Base-by-base conservation (phyloP, 1,284 basidiomycete genomes). In the Rhodotorula sp. region DNA sequence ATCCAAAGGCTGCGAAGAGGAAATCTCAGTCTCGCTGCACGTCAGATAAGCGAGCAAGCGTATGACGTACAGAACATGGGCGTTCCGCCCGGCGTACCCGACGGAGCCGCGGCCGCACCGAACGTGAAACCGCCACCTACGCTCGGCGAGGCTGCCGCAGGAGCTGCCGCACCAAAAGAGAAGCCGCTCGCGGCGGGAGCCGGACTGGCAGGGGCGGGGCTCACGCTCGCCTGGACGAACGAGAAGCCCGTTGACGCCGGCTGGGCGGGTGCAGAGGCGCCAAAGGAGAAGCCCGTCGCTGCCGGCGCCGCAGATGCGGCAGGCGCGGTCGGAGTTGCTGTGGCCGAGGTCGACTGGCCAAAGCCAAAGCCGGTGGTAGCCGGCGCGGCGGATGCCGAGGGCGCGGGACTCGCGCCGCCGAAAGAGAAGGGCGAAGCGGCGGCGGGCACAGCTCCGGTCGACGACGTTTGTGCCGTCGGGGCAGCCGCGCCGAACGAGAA, bases 201-300 rank as follows among this genome's bases (percentile, higher is more conserved):
- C 16, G 63, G 16, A 7, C 42, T 12, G 19, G 62, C 21, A 12
- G n/a, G 21, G 17, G 60, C 45, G 34, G 25, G 23, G 10, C 27
- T 19, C 14, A 27, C 7, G 12, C 27, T 7, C 8, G 19, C 9
- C 34, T 25, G 25, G 17, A 50, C 61, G 52, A 62, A 62, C 13
- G 61, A 62, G 41, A 62, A 62, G n/a, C 50, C 49, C 10, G 53
- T 21, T 2, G 61, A 21, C 17, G 53, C 46, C 25, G 62, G 54
- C n/a, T 44, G 34, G 12, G 62, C 4, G 14, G 54, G 4, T 2
- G 54, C 21, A 7, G 54, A 16, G 8, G 41, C 48, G n/a, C 56
- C 56, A 19, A 65, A 65, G 8, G 56, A 52, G 56, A 65, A 64
- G 7, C 45, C 45, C 23, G n/a, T n/a, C 25, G 52, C 52, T n/a